Evolutionary conservation across 2,329 filamentous ascomycete genomes (phyloP), one percentile per base, ranked within the genome.

Genomic region (Paracamarosporium sp.): DNA sequence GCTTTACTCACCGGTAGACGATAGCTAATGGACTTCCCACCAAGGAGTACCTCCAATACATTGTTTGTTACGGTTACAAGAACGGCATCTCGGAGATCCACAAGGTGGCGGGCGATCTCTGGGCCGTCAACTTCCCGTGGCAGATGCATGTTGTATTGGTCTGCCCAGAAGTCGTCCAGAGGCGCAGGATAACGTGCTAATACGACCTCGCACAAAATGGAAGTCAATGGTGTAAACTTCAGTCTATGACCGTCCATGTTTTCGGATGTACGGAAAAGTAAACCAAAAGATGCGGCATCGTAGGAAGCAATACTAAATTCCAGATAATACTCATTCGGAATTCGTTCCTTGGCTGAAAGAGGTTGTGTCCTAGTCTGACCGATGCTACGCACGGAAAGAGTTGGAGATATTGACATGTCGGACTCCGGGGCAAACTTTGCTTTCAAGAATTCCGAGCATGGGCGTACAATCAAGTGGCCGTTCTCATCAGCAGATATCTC

Each of bases 111-210:
- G 1, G 74, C 70, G 3, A 77, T 59, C 25, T 77, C 75, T 8
- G 75, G 74, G 0, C 75, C 75, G 45, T 77, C 75, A 22, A 77
- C 61, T 3, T 66, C 68, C 7, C 72, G 66, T 5, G 70, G 70
- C 15, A 74, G 63, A 27, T 76, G 62, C 13, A 73, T 55, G 11
- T 63, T 58, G 57, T 77, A 76, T 57, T 76, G 75, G 46, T 77
- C 74, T n/a, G 72, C 74, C 75, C 75, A 77, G 57, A 77, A 77
- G 57, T 77, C 74, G 59, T 77, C 75, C 1, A 77, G 66, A 3
- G 75, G 71, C 6, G 74, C 66, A 31, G 72, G 68, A 53, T 75
- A 71, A 5, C 68, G 67, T 31, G 70, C 46, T 5, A 77, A 61
- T n/a, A 61, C 50, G 30, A 76, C 65, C 20, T 67, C 62, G 55